Evolutionary conservation across 305 asterid genomes (phyloP), one percentile per base, ranked within the genome.

Genomic region (Rubia occidens): DNA sequence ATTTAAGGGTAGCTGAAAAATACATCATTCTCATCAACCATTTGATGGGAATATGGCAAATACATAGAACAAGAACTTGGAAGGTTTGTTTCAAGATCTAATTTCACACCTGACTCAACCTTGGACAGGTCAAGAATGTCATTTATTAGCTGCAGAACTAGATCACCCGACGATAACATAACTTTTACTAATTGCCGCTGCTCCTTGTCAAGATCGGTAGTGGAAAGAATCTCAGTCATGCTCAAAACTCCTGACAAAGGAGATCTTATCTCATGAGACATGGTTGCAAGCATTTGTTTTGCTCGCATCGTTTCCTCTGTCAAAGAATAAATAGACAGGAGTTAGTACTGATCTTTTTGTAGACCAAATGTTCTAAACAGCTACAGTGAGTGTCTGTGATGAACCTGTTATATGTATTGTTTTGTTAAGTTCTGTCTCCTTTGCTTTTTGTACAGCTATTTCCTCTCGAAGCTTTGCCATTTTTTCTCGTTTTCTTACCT

Each of bases 301-400:
- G 96, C 97, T 49, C 97, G 78, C 96, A 91, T 91, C 5, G 96
- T 87, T 80, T 91, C 97, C 97, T 91, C 96, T 87, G 87, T 73
- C 71, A 51, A 73, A 73, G 60, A 1, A 73, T 60, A 14, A 55
- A 51, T 32, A 72, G 32, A 67, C 63, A 61, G 11, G 53, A 11
- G 53, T 71, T 32, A 35, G 67, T 66, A 24, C 11, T 65, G 26
- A n/a, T 67, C 65, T 58, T 60, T 59, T n/a, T 76, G 60, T 24
- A n/a, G 20, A 40, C 15, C 60, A 61, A 51, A 59, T 37, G 44
- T 49, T 59, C 60, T 14, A 29, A 67, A 65, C 44, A 67, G 60
- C 54, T 72, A 24, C 24, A 29, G 35, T 15, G 61, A 37, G 67
- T 5, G 40, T 20, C n/a, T 21, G 18, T 10, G 64, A 51, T 44